A percentile compares a stretch with the other conserved stretches of the same genome.
phyloP scores from a whole-genome alignment of 2,329 filamentous ascomycete species.

The Colletotrichum sp. region DNA sequence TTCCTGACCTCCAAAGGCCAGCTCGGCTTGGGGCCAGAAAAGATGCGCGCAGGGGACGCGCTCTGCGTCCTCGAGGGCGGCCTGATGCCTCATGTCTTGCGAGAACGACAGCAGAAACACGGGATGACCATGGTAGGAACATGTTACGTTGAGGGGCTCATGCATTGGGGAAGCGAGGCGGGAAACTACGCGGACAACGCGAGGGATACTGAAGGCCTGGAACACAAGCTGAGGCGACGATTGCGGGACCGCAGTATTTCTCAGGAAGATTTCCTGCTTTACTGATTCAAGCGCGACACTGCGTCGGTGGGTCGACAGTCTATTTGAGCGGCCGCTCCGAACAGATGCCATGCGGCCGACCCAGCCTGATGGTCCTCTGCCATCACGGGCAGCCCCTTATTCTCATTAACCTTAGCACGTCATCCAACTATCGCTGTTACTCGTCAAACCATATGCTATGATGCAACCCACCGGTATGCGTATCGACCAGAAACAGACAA shows the following conservation, averaged over 20 bases:
- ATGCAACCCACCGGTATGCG: background rate
- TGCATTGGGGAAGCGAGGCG: background rate
- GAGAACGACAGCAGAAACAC: background rate
- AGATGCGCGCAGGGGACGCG: background rate
- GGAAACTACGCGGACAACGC: background rate
- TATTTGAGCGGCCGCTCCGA: background rate
- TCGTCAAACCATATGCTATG: background rate
- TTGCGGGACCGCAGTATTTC: background rate
- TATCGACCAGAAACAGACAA: background rate
- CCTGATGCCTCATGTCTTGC: background rate
- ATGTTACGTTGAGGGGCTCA: constrained; percentile 1
- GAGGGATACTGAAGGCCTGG: background rate
- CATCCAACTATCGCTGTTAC: background rate
- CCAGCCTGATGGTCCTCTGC: background rate
- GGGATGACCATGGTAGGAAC: background rate
- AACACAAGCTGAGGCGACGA: background rate
- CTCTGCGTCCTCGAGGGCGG: background rate
- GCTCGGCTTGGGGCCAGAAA: background rate
- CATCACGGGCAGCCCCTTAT: background rate
- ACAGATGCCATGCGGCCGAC: background rate
- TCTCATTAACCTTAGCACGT: background rate
- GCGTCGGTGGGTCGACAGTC: background rate
- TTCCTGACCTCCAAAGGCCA: background rate
- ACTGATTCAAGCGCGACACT: background rate
- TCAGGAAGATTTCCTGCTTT: background rate